Evolutionary conservation across 2,329 filamentous ascomycete species (phyloP), one percentile per base, ranked within the genome.

Genomic region (Pseudopyrenochaeta lycopersici): DNA sequence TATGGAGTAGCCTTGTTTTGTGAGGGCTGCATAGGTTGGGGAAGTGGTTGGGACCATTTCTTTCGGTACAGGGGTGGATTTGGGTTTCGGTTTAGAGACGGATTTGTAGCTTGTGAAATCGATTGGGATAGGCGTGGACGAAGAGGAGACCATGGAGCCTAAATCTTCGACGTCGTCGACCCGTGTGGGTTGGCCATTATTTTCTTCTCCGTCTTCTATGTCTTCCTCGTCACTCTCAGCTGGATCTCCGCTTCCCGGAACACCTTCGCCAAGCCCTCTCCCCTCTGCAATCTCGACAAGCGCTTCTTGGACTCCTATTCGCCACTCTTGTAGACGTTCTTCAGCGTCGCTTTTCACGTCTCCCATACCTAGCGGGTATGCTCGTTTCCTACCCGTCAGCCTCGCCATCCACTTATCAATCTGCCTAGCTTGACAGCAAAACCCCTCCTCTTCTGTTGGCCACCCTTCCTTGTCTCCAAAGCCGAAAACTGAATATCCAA

Each of bases 341-440:
- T 81, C 78, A 17, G 87, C 85, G 71, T 95, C 90, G n/a, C 78
- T 82, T 76, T 92, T 96, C 52, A 90, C 85, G 75, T 98, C 92
- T 2, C 90, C 92, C 82, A 94, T 88, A 4, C 95, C 95, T 6
- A 98, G 80, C 0, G 94, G 94, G 67, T 90, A 98, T 1, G 92
- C 93, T 70, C 93, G 84, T 78, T 94, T 97, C 57, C 89, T 85
- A 1, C 86, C 89, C 0, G 93, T 97, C 67, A 99, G 78, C 72
- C 92, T 96, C n/a, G 94, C 92, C 90, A 99, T 91, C 94, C 95
- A 98, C 72, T 88, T 92, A 73, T 99, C 94, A 2, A 96, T 82
- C 63, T 97, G 89, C 68, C 89, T 90, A 1, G 94, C 94, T 73
- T 98, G 94, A 58, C 91, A 92, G 73, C 94, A 97, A 77, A 93